Percentiles rank a stretch among this genome's conserved stretches.
Conservation (phyloP, 306 rosid species). For the Acacia confusa region DNA sequence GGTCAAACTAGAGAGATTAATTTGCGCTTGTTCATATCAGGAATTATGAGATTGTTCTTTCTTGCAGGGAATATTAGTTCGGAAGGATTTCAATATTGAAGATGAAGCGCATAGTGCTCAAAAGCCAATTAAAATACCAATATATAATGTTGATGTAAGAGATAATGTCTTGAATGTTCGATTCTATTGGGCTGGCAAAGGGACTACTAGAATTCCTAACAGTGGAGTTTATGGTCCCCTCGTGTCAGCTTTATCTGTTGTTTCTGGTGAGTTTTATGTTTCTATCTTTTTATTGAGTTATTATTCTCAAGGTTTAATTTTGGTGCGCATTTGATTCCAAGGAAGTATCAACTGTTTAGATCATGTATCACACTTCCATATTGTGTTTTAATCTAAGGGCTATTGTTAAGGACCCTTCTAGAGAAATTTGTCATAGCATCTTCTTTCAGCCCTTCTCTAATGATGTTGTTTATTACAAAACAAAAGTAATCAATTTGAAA, state of each 20-base stretch:
- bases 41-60: constrained; percentile 11
- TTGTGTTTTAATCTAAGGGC: not conserved
- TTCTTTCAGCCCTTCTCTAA: not conserved
- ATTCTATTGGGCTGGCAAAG: constrained; percentile 72
- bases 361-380: not conserved
- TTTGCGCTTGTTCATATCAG: constrained; percentile 10
- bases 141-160: constrained; percentile 39
- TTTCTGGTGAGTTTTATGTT: constrained; percentile 53
- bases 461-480: not conserved
- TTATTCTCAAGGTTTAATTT: not conserved
- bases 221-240: constrained; percentile 66
- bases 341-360: not conserved
- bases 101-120: constrained; percentile 44
- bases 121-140: constrained; percentile 24
- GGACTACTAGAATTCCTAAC: constrained; percentile 51
- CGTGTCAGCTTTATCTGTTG: constrained; percentile 60
- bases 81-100: constrained; percentile 56
- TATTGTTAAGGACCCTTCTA: not conserved
- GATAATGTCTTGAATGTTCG: constrained; percentile 45
- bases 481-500: not conserved
- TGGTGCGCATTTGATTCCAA: not conserved
- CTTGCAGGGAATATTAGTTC: constrained; percentile 42
- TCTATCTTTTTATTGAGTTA: not conserved
- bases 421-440: constrained; percentile 9
- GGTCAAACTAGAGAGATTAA: constrained; percentile 18